phyloP scores from a whole-genome alignment of 495 filamentous ascomycete species.

The Tuber aestivum region DNA sequence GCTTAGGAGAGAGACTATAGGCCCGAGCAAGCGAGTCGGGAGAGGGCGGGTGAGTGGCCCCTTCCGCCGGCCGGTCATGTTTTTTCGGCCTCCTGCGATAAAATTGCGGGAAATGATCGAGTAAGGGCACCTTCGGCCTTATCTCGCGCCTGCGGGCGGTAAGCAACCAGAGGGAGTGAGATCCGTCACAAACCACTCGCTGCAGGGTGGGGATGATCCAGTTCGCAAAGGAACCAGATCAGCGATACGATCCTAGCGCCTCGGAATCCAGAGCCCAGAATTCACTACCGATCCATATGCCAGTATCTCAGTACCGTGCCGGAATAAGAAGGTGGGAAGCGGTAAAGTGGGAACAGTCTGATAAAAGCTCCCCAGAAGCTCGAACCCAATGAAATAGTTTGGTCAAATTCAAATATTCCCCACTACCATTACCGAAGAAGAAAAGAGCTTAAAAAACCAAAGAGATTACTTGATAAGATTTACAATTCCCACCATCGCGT shows the following conservation, averaged over 20 bases:
- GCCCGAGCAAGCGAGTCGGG: background rate
- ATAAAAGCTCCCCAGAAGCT: background rate
- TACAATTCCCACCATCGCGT: slow-evolving; percentile 9
- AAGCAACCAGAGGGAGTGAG: background rate
- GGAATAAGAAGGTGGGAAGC: background rate
- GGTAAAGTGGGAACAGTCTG: background rate
- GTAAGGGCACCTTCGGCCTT: slow-evolving; percentile 34
- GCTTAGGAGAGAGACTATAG: background rate
- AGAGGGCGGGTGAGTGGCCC: background rate
- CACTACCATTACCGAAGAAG: background rate
- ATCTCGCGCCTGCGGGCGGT: slow-evolving; percentile 16
- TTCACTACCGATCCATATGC: background rate
- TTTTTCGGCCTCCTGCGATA: background rate
- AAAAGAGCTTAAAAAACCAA: slow-evolving; percentile 8
- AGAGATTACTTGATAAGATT: background rate
- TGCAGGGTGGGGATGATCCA: background rate
- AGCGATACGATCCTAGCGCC: background rate
- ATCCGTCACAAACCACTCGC: background rate
- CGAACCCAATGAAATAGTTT: background rate
- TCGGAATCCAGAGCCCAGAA: background rate
- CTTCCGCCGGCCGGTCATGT: background rate
- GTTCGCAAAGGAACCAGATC: background rate
- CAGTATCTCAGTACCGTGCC: background rate
- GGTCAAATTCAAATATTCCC: background rate
- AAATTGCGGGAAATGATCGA: slow-evolving; percentile 23